Conservation (phyloP, 768 basidiomycete species). For the Rhodotorula babjevae region DNA sequence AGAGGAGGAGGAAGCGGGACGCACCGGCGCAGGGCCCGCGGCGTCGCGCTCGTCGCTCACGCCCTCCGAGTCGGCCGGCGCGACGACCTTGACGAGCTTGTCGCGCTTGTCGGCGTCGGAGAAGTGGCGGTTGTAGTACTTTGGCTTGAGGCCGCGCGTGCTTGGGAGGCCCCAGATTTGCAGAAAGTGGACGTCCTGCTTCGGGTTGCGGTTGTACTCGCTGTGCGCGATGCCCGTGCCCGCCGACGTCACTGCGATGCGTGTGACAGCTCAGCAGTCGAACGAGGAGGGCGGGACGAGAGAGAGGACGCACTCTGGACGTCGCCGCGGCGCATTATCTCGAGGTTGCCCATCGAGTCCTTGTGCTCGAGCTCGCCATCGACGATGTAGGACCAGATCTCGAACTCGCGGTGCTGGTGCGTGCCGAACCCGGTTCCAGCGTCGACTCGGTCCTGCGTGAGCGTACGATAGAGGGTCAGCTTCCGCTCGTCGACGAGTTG, state of each 20-base stretch:
- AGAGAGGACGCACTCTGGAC: slow-evolving; percentile 62
- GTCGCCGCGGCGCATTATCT: slow-evolving; percentile 81
- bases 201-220: slow-evolving; percentile 57
- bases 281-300: too few relatives aligned
- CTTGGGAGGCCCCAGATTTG: slow-evolving; percentile 67
- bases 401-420: slow-evolving; percentile 57
- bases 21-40: slow-evolving; percentile 69
- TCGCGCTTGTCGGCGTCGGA: slow-evolving; percentile 74
- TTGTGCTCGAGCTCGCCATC: slow-evolving; percentile 73
- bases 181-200: slow-evolving; percentile 44
- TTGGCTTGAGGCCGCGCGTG: slow-evolving; percentile 57
- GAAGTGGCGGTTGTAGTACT: slow-evolving; percentile 82
- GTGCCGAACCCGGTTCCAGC: slow-evolving; percentile 75
- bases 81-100: slow-evolving; percentile 68
- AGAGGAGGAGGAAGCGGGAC: slow-evolving; percentile 11
- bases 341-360: slow-evolving; percentile 87
- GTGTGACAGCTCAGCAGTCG: not conserved
- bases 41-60: slow-evolving; percentile 64
- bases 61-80: slow-evolving; percentile 59
- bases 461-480: slow-evolving; percentile 11
- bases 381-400: slow-evolving; percentile 87
- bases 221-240: slow-evolving; percentile 88
- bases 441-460: slow-evolving; percentile 61
- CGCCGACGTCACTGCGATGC: slow-evolving; percentile 55
- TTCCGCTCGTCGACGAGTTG: not conserved